Conservation (phyloP, 2,329 filamentous ascomycete species). For the Apiospora pterosperma region DNA sequence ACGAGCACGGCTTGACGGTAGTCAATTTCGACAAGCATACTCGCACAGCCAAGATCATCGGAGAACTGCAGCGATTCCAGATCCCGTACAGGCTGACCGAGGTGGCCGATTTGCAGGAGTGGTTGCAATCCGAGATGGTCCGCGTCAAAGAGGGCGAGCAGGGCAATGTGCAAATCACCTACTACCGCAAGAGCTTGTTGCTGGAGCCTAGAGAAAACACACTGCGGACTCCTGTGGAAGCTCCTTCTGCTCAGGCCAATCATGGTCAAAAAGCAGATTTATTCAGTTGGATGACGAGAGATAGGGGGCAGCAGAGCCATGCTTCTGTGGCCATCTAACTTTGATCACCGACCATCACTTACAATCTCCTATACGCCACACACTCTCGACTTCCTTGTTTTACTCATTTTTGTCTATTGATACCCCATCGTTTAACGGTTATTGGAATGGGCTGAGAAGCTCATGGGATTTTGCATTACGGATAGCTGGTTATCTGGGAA, state of each 20-base stretch:
- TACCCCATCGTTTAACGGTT: slow-evolving; percentile 5
- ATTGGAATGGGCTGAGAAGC: slow-evolving; percentile 1
- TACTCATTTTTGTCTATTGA: slow-evolving; percentile 7
- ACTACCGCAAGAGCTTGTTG: slow-evolving; percentile 79
- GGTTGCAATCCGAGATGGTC: slow-evolving; percentile 79
- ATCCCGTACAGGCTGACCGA: slow-evolving; percentile 83
- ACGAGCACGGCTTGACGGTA: slow-evolving; percentile 68
- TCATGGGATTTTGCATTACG: slow-evolving; percentile 4
- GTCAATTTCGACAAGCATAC: slow-evolving; percentile 99
- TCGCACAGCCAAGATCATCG: slow-evolving; percentile 91
- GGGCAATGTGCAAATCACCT: slow-evolving; percentile 56
- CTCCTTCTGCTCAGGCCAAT: slow-evolving; percentile 19
- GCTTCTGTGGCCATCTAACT: background rate
- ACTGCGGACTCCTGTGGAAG: slow-evolving; percentile 29
- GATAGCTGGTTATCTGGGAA: background rate
- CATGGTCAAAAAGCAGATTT: slow-evolving; percentile 35
- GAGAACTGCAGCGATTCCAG: slow-evolving; percentile 93
- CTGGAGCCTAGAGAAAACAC: slow-evolving; percentile 69
- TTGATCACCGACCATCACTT: background rate
- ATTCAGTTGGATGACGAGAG: slow-evolving; percentile 50
- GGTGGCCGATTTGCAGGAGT: slow-evolving; percentile 85
- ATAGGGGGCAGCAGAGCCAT: slow-evolving; percentile 29
- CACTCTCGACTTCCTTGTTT: background rate
- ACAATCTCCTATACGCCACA: slow-evolving; percentile 6
- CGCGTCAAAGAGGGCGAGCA: slow-evolving; percentile 64